A percentile compares a stretch with the other conserved stretches of the same genome.
These are phyloP conservation scores for Triticum urartu DNA, from an alignment of 176 grass and related monocot species.

Conservation along the genomic window DNA sequence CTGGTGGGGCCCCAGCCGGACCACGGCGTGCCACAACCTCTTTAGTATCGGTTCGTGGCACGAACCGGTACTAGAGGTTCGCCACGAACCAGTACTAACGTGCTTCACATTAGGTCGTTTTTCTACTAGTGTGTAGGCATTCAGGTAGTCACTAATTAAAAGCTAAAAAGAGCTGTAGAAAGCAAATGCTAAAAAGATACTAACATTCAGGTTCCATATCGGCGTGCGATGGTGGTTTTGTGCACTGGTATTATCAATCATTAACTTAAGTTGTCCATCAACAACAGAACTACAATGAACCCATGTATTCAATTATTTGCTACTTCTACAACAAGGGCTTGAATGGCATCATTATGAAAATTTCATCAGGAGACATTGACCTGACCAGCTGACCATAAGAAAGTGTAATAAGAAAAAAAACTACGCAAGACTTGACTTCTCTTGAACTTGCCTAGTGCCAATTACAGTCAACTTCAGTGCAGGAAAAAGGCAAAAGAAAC, in stretches of 20 bases:
- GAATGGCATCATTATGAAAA: not conserved
- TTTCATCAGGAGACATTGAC: not conserved
- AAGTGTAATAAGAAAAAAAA: not conserved
- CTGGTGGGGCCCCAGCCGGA: too few relatives aligned
- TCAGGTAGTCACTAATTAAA: not conserved
- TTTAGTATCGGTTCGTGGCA: too few relatives aligned
- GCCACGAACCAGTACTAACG: too few relatives aligned
- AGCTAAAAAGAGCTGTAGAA: too few relatives aligned
- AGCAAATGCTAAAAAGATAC: too few relatives aligned
- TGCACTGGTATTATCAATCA: too few relatives aligned
- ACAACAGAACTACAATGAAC: not conserved
- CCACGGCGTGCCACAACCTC: too few relatives aligned
- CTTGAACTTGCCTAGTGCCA: not conserved
- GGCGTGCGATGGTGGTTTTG: not conserved
- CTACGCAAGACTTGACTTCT: not conserved
- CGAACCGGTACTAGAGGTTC: too few relatives aligned
- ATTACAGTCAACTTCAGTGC: not conserved
- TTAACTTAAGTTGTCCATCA: not conserved
- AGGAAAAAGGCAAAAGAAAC: not conserved
- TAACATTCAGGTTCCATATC: too few relatives aligned
- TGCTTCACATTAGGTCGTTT: too few relatives aligned
- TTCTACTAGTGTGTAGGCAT: not conserved
- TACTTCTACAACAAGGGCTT: not conserved
- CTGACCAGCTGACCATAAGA: not conserved
- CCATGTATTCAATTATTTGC: not conserved